Evolutionary conservation across 768 basidiomycete species (phyloP).

Genomic region (Russula vinacea): DNA sequence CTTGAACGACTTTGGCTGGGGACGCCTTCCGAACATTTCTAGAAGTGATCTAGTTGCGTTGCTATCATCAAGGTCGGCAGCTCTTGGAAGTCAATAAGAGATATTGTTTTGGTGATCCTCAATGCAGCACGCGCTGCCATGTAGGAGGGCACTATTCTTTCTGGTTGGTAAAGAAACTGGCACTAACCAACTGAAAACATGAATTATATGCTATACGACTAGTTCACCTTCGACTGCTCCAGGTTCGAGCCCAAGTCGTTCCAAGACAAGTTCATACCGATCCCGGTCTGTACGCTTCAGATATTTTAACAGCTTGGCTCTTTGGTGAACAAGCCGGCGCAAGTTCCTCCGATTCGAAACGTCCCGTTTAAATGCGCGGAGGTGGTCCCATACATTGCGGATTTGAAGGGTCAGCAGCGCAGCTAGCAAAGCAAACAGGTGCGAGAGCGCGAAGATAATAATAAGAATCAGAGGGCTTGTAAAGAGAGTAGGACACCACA

Average conservation of each 20-base stretch:
- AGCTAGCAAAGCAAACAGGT: conserved; percentile 50
- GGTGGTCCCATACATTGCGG: conserved; percentile 74
- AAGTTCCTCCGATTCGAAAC: conserved; percentile 74
- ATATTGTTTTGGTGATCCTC: too few species aligned
- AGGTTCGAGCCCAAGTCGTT: conserved; percentile 71
- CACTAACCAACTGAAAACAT: background rate
- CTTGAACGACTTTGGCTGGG: too few species aligned
- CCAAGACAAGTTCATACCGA: conserved; percentile 72
- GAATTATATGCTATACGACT: conserved; percentile 51
- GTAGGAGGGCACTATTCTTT: too few species aligned
- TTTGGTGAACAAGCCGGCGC: conserved; percentile 72
- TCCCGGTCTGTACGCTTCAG: conserved; percentile 58
- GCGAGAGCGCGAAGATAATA: background rate
- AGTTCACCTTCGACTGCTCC: conserved; percentile 88
- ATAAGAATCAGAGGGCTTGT: conserved; percentile 25
- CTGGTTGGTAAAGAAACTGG: background rate
- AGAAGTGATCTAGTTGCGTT: too few species aligned
- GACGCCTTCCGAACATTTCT: too few species aligned
- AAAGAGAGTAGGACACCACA: conserved; percentile 1
- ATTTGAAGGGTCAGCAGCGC: conserved; percentile 86
- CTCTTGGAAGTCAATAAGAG: too few species aligned
- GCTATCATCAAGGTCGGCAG: too few species aligned
- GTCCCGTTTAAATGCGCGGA: conserved; percentile 67
- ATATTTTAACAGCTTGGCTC: conserved; percentile 81
- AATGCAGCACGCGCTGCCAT: too few species aligned